Conservation (phyloP, 441 rosid genomes). For the Populus hybrid region DNA sequence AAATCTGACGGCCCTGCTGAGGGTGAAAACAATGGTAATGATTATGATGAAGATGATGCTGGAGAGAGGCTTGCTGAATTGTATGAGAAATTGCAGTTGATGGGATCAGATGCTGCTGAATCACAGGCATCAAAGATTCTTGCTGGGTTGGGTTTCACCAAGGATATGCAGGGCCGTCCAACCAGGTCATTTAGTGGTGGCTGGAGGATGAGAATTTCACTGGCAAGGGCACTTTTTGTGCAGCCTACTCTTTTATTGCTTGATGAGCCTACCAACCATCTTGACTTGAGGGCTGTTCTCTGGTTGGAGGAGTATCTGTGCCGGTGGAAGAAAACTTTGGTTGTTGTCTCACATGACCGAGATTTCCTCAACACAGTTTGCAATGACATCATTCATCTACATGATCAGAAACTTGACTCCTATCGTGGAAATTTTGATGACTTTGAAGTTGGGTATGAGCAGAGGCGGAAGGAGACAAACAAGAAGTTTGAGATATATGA, state of each 20-base stretch:
- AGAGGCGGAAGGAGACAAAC: slow-evolving; percentile 35
- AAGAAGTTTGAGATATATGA: slow-evolving; percentile 32
- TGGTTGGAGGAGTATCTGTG: slow-evolving; percentile 84
- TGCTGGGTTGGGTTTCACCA: slow-evolving; percentile 82
- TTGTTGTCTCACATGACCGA: slow-evolving; percentile 87
- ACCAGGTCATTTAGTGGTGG: background rate
- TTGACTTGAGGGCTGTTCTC: slow-evolving; percentile 82
- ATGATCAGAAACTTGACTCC: slow-evolving; percentile 66
- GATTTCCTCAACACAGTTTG: slow-evolving; percentile 85
- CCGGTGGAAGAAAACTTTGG: slow-evolving; percentile 82
- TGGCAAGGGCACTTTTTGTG: slow-evolving; percentile 39
- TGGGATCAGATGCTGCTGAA: slow-evolving; percentile 88
- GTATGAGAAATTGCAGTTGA: slow-evolving; percentile 67
- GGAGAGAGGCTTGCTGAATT: slow-evolving; percentile 73
- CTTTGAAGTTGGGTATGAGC: slow-evolving; percentile 24
- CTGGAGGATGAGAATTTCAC: slow-evolving; percentile 17
- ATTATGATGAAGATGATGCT: slow-evolving; percentile 28
- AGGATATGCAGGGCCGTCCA: slow-evolving; percentile 69
- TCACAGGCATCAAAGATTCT: slow-evolving; percentile 84
- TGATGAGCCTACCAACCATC: slow-evolving; percentile 30
- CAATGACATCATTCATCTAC: slow-evolving; percentile 77
- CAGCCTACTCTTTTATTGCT: slow-evolving; percentile 75
- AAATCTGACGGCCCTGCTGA: slow-evolving; percentile 14
- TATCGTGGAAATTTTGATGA: slow-evolving; percentile 71
- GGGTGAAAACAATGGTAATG: slow-evolving; percentile 23